Base-by-base conservation (phyloP, 208 protist species). In the Acanthamoeba royreba region DNA sequence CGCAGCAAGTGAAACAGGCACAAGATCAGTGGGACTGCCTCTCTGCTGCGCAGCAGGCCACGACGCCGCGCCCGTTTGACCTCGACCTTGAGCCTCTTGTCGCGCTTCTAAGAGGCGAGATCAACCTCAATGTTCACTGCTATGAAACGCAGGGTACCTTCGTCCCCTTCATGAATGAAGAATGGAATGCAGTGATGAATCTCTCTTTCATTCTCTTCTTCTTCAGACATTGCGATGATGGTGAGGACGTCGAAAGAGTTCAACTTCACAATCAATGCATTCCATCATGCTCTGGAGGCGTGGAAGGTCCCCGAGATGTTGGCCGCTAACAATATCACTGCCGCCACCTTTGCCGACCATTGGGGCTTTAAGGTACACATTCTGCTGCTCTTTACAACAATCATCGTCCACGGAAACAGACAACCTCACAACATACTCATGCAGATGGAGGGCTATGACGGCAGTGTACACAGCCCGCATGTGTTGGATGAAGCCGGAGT, bases 211-310 rank as follows among this genome's bases (percentile, higher is more conserved):
- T 55, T 55, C 19, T 55, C 19, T 55, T 55, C 13, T 25, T 28
- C 19, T 22, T 7, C 19, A 89, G 92, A 95, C 79, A 52, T 95
- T 4, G 94, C 92, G 83, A 96, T 95, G 94, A 94, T 94, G 93
- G 46, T 96, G 31, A 28, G 94, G 19, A 55, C 88, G 45, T 47
- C 87, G 15, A 61, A 86, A 13, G 94, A 96, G 79, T 96, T 96
- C 66, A 46, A 69, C 28, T 96, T 94, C 58, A 83, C 81, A 33
- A 95, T 96, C 38, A 72, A 7, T 28, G 72, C 94, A 42, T 96
- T 96, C 66, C 94, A 96, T 43, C 94, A 96, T 77, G 94, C 74
- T 19, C 40, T 96, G 35, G 94, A 96, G 63, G 94, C 94, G 28
- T 95, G 92, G 61, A 96, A 93, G 58, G 43, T 96, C 35, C 46